Percentiles rank a stretch among this genome's conserved stretches.
Conservation (phyloP, 1,284 basidiomycete species). For the Austroboletus sp. region DNA sequence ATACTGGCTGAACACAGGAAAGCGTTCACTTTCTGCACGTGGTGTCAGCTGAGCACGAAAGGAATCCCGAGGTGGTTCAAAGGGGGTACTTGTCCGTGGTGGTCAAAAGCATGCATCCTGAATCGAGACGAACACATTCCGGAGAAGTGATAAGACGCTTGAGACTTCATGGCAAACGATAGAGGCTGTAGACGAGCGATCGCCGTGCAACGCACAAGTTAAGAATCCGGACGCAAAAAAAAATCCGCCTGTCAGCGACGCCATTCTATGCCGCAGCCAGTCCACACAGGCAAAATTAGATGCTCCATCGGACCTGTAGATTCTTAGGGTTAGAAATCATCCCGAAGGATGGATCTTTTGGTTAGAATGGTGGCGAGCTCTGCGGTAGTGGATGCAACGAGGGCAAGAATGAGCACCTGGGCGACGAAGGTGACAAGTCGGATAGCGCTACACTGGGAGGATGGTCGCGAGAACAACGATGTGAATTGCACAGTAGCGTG, state of each 20-base stretch:
- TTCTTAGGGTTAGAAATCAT: constrained; percentile 37
- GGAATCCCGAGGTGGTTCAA: constrained; percentile 30
- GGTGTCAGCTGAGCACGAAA: constrained; percentile 8
- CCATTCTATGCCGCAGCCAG: constrained; percentile 11
- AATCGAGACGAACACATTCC: constrained; percentile 23
- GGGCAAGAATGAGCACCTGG: constrained; percentile 25
- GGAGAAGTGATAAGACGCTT: constrained; percentile 21
- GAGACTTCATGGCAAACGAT: constrained; percentile 23
- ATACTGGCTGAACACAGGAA: constrained; percentile 17
- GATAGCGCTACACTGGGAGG: constrained; percentile 16
- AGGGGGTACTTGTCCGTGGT: constrained; percentile 23
- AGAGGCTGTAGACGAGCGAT: constrained; percentile 6
- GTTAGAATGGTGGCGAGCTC: constrained; percentile 22
- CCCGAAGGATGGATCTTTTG: constrained; percentile 32
- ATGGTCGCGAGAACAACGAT: constrained; percentile 5
- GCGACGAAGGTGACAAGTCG: constrained; percentile 24
- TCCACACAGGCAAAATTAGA: constrained; percentile 19
- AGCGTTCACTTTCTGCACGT: constrained; percentile 30
- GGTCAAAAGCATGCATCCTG: constrained; percentile 1
- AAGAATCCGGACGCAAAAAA: constrained; percentile 1
- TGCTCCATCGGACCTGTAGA: constrained; percentile 18
- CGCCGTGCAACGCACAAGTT: constrained; percentile 3
- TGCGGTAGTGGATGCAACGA: constrained; percentile 18
- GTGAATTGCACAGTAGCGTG: too few relatives aligned
- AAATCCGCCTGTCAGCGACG: constrained; percentile 11